These are phyloP conservation scores for Castanea mollissima DNA, from an alignment of 306 rosid species.

Conservation along the genomic window DNA sequence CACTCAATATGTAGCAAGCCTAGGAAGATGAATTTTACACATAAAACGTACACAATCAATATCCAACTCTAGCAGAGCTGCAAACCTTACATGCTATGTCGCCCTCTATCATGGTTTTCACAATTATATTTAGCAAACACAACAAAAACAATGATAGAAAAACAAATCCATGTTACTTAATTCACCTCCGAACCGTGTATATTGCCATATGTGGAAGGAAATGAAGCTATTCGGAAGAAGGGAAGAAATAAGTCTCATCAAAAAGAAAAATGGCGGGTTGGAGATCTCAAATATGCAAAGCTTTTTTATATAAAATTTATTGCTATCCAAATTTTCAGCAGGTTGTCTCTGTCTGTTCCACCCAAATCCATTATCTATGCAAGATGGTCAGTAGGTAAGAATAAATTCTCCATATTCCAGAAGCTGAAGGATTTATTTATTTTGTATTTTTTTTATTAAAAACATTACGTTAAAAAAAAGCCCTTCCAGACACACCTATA, in stretches of 20 bases:
- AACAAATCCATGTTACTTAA: neutral
- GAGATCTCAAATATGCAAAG: neutral
- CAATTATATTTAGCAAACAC: neutral
- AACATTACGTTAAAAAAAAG: too few species aligned
- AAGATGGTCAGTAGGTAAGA: neutral
- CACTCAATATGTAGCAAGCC: neutral
- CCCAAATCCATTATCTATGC: neutral
- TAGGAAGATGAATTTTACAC: neutral
- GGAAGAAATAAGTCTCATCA: neutral
- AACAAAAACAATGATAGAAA: neutral
- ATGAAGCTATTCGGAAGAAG: neutral
- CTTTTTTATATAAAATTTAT: neutral
- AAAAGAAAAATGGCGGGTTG: neutral
- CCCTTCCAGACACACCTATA: neutral
- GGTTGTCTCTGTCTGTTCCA: neutral
- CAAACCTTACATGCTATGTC: neutral
- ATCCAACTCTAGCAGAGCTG: slow-evolving; percentile 4
- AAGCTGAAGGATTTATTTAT: too few species aligned
- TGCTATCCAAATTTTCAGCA: neutral
- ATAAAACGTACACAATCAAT: neutral
- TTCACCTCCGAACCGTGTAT: neutral
- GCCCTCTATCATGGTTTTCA: too few species aligned
- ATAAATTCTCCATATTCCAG: neutral
- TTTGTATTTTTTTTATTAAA: too few species aligned
- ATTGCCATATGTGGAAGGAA: neutral